Evolutionary conservation across 495 filamentous ascomycete genomes (phyloP), one percentile per base, ranked within the genome.

Genomic region (Xylaria acuta): DNA sequence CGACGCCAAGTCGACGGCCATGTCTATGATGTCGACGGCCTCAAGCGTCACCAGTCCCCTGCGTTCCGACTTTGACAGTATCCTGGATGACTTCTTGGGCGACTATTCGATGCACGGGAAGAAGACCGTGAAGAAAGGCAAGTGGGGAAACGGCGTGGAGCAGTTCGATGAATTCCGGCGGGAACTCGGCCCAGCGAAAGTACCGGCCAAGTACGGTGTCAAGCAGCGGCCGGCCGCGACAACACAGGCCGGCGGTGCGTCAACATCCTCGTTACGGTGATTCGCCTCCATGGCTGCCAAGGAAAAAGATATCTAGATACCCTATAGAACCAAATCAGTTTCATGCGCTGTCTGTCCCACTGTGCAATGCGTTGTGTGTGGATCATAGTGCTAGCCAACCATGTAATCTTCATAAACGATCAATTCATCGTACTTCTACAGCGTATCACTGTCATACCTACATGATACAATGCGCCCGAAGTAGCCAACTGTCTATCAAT

Each of bases 1-100:
- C 83, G 87, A 49, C 22, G 80, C 79, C 18, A 43, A 43, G 54
- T 73, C 67, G 22, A 71, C 70, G 43, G 79, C 75, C 58, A 79
- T 83, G 70, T 88, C 83, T 49, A 82, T 78, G 43, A 79, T 83
- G 30, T 88, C 86, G 11, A 80, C 82, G 16, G 79, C 74, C 32
- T 88, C 86, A 7, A 89, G 82, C 74, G 85, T 89, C 3, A 84
- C 80, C 69, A 90, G 90, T 8, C 85, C 85, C 63, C 84, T 89
- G 38, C 85, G 89, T 49, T 83, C 86, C 47, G 93, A 97, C 77
- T 97, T 99, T 82, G 90, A 97, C 78, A 86, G 84, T 47, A 91
- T 98, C 78, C 90, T 98, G 86, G 96, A 98, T 80, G 95, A 98
- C 76, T 99, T 99, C 85, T 81, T 98, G 16, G 90, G 89, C 12